Evolutionary conservation across 139 green algal species (phyloP).

Genomic region (Microglena sp.): DNA sequence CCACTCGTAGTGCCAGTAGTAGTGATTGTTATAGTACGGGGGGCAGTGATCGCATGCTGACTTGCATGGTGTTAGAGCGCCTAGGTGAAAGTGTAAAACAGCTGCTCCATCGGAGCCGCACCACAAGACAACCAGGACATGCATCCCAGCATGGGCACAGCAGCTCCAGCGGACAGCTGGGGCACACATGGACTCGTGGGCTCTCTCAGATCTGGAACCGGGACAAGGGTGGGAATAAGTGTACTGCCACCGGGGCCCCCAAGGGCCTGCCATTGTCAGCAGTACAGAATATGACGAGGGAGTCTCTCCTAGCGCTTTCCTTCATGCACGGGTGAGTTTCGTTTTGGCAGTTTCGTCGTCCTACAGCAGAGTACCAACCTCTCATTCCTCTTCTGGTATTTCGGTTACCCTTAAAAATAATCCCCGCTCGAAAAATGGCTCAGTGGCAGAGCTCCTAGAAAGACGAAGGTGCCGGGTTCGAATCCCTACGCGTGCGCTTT

Average conservation of each 20-base stretch:
- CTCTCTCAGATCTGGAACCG: background rate
- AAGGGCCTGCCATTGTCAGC: slow-evolving; percentile 1
- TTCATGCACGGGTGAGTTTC: slow-evolving; percentile 4
- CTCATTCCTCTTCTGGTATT: background rate
- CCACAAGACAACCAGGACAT: too few relatives aligned
- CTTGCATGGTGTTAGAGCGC: background rate
- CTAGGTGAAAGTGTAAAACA: background rate
- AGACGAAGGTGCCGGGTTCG: too few relatives aligned
- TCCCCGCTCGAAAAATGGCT: too few relatives aligned
- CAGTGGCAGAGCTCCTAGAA: too few relatives aligned
- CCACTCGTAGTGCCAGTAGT: background rate
- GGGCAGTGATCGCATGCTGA: background rate
- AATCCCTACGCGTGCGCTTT: too few relatives aligned
- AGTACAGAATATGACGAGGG: background rate
- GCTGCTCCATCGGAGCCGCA: slow-evolving; percentile 2
- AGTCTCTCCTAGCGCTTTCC: background rate
- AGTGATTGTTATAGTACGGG: background rate
- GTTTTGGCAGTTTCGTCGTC: background rate
- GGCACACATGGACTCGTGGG: background rate
- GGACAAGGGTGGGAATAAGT: too few relatives aligned
- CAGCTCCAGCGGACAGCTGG: background rate
- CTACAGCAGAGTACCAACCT: background rate
- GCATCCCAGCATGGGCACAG: background rate
- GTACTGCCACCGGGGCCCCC: too few relatives aligned
- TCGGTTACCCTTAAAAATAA: too few relatives aligned